phyloP scores from a whole-genome alignment of 768 basidiomycete species.

The Lepiota venenata region DNA sequence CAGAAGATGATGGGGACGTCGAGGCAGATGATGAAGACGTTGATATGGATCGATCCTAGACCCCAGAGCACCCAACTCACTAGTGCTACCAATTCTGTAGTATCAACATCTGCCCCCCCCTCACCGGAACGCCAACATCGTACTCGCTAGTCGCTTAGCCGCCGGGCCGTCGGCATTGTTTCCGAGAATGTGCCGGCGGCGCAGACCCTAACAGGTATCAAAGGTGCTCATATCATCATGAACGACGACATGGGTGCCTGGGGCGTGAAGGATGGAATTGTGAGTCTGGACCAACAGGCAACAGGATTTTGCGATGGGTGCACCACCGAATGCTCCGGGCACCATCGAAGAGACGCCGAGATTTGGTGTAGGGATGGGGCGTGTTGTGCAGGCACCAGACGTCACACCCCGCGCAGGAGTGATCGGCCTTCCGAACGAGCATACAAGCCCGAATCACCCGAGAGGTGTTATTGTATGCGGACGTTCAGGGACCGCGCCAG shows the following conservation, averaged over 20 bases:
- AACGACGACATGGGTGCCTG: conserved; percentile 30
- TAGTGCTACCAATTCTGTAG: conserved; percentile 2
- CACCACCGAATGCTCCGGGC: conserved; percentile 85
- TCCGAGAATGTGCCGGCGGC: conserved; percentile 30
- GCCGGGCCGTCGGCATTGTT: conserved; percentile 37
- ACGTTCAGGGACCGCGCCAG: conserved; percentile 7
- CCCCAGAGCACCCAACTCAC: neutral
- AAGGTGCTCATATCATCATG: conserved; percentile 35
- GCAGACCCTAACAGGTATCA: conserved; percentile 21
- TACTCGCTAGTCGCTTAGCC: conserved; percentile 19
- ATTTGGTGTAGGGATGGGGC: conserved; percentile 2
- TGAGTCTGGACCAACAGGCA: conserved; percentile 55
- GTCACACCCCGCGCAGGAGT: conserved; percentile 64
- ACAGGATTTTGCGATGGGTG: conserved; percentile 90
- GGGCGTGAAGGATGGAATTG: conserved; percentile 73
- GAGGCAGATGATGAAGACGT: conserved; percentile 60
- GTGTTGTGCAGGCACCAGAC: conserved; percentile 37
- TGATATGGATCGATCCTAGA: conserved; percentile 34
- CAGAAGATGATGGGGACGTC: conserved; percentile 73
- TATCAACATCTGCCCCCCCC: conserved; percentile 28
- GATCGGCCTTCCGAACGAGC: conserved; percentile 45
- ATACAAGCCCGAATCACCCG: conserved; percentile 4
- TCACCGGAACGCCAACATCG: conserved; percentile 25
- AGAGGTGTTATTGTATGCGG: neutral
- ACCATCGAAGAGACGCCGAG: conserved; percentile 41